Evolutionary conservation across 257 asterid species (phyloP), one percentile per base, ranked within the genome.

Genomic region (Parsonsia alboflavescens): DNA sequence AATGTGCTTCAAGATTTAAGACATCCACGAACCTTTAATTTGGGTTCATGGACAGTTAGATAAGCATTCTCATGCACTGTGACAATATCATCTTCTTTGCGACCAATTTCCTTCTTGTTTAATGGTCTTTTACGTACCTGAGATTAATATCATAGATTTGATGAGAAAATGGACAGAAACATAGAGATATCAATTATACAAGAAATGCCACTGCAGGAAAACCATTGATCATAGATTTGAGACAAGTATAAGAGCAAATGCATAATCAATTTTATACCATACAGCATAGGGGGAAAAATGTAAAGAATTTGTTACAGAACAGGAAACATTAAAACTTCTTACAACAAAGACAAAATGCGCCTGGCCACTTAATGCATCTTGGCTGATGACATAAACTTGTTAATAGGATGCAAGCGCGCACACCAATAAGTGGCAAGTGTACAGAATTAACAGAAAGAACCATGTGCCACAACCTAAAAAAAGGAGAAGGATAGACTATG

Each of bases 101-200:
- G 91, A 72, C 92, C 73, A 71, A 82, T 71, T 83, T 92, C 98
- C 88, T 95, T 95, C 90, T 92, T 95, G 88, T 95, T 95, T 75
- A 95, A 71, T 46, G 99, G 99, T 81, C 99, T 88, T 87, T 92
- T 95, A 65, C 99, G 97, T 77, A 95, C 99, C 99, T 92, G 83
- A 67, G 67, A 74, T 39, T 73, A 76, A 83, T 57, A 64, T 16
- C 61, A 52, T 13, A 7, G 46, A 50, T 63, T 62, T 36, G 48
- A 63, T 63, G 24, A 63, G 69, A 46, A 63, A 15, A 19, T 33
- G 2, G 36, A 22, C 24, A 39, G n/a, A 30, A n/a, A 65, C 28
- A 16, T 7, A 65, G 26, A 39, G 28, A 17, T 4, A 39, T 39
- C 12, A 65, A 36, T 65, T 65, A 39, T 39, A 44, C 26, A 8